phyloP scores from a whole-genome alignment of 176 grass and related monocot genomes.

The Lolium perenne region DNA sequence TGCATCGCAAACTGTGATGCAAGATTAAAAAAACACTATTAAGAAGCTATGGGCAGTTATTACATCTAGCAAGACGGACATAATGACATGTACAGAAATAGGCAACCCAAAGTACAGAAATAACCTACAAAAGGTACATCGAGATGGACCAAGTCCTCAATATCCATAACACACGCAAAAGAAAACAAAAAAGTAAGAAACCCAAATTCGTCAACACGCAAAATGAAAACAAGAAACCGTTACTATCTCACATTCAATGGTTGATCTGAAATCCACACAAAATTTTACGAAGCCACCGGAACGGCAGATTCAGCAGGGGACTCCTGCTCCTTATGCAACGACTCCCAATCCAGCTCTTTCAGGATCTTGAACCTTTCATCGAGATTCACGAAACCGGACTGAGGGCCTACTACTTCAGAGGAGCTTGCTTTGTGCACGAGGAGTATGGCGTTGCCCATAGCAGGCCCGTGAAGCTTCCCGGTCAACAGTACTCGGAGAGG shows the following conservation, averaged over 20 bases:
- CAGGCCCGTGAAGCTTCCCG: conserved; percentile 90
- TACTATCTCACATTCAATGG: neutral
- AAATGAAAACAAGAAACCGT: neutral
- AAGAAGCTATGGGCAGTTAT: neutral
- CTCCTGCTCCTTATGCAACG: conserved; percentile 50
- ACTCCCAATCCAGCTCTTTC: conserved; percentile 77
- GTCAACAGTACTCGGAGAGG: conserved; percentile 81
- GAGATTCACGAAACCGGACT: conserved; percentile 64
- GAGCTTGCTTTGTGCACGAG: conserved; percentile 79
- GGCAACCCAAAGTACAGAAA: neutral
- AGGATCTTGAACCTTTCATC: conserved; percentile 86
- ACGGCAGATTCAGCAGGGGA: conserved; percentile 51
- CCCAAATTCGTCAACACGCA: neutral
- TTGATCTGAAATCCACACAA: neutral
- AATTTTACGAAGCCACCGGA: conserved; percentile 40
- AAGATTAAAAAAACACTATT: neutral
- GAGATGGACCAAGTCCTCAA: conserved; percentile 4
- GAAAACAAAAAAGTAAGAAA: neutral
- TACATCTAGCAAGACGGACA: neutral
- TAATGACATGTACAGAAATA: neutral
- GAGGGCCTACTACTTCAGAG: conserved; percentile 56
- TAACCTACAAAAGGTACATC: neutral
- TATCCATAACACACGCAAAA: neutral
- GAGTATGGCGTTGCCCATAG: conserved; percentile 68
- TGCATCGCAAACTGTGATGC: neutral